Conservation (phyloP, 75 land plant species). For the Gnetum montanum region DNA sequence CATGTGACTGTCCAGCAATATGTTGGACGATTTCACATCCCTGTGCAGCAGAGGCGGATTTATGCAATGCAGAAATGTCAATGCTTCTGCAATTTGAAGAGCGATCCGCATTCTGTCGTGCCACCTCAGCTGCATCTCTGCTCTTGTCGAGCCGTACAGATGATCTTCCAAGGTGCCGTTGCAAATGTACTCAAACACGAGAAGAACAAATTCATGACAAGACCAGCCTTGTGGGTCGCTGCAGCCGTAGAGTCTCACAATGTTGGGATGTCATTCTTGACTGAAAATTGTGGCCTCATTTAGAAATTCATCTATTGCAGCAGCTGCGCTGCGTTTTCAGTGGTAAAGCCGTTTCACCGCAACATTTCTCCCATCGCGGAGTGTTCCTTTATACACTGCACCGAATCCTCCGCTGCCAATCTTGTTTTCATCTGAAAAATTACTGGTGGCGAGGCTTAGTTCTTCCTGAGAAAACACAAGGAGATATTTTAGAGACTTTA, state of each 20-base stretch:
- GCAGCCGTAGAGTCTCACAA: conserved; percentile 16
- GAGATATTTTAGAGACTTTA: too few species aligned
- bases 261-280: conserved; percentile 12
- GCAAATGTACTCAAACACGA: conserved; percentile 28
- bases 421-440: too few species aligned
- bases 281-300: too few species aligned
- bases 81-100: not conserved
- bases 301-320: too few species aligned
- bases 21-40: conserved; percentile 27
- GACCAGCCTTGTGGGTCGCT: not conserved
- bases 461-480: too few species aligned
- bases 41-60: conserved; percentile 19
- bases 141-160: conserved; percentile 9
- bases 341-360: too few species aligned
- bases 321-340: too few species aligned
- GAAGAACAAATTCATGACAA: too few species aligned
- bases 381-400: too few species aligned
- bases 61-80: conserved; percentile 15
- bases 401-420: too few species aligned
- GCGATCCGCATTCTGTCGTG: not conserved
- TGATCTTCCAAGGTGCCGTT: conserved; percentile 30
- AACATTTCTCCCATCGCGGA: too few species aligned
- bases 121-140: conserved; percentile 9
- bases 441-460: too few species aligned
- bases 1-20: conserved; percentile 18